Conservation (phyloP, 306 rosid genomes). For the Lithocarpus polystachyus region DNA sequence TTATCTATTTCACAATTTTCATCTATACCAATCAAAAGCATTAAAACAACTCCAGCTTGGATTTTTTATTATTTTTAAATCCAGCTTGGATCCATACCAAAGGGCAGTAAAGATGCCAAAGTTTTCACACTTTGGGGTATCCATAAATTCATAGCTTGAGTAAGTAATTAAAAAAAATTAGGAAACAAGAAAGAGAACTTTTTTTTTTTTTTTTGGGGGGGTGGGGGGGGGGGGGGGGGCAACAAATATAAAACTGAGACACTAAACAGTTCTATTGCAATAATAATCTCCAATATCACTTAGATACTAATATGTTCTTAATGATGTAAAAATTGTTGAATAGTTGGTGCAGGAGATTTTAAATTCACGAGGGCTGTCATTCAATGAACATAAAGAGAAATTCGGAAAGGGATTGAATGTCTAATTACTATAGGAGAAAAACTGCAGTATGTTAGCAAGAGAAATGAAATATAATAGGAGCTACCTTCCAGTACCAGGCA, state of each 20-base stretch:
- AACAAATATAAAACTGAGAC: too few relatives aligned
- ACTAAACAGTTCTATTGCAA: too few relatives aligned
- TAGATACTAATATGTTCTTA: neutral
- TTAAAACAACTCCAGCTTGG: neutral
- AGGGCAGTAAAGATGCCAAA: neutral
- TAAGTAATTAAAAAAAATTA: too few relatives aligned
- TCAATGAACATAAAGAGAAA: neutral
- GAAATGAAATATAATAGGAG: constrained; percentile 10
- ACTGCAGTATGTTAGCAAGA: neutral
- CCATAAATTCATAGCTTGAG: too few relatives aligned
- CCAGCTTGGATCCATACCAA: neutral
- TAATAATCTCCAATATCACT: too few relatives aligned
- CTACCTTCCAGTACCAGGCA: constrained; percentile 95
- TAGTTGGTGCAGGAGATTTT: neutral
- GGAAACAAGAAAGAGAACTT: too few relatives aligned
- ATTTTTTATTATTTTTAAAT: too few relatives aligned
- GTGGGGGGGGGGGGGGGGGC: too few relatives aligned
- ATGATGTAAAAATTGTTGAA: neutral
- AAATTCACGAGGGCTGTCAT: neutral
- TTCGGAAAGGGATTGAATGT: neutral
- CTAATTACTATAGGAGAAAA: neutral
- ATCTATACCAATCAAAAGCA: neutral
- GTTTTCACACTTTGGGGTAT: neutral
- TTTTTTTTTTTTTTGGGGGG: too few relatives aligned
- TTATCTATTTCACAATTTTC: neutral